These are phyloP conservation scores for Aureobasidium melanogenum DNA, from an alignment of 2,329 filamentous ascomycete genomes.

Conservation along the genomic window DNA sequence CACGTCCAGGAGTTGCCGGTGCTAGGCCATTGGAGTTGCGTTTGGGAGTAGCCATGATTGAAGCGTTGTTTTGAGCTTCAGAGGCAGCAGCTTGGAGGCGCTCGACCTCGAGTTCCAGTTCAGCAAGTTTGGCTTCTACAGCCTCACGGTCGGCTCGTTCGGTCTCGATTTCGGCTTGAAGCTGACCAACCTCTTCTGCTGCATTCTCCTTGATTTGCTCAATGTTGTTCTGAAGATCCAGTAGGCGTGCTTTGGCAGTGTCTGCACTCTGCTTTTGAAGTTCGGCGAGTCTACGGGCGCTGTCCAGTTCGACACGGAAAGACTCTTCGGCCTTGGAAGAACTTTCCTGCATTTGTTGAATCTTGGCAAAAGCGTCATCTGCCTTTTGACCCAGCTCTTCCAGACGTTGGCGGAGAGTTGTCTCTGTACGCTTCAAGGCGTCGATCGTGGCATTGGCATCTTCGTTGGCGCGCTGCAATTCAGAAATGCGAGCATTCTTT, in stretches of 20 bases:
- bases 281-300: slow-evolving; percentile 70
- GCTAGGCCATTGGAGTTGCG: slow-evolving; percentile 40
- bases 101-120: slow-evolving; percentile 56
- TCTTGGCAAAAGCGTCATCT: slow-evolving; percentile 70
- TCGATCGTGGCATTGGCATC: slow-evolving; percentile 72
- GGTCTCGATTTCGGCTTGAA: slow-evolving; percentile 42
- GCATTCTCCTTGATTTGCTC: slow-evolving; percentile 60
- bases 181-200: slow-evolving; percentile 44
- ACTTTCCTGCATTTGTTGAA: slow-evolving; percentile 79
- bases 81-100: slow-evolving; percentile 41
- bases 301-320: slow-evolving; percentile 79
- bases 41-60: slow-evolving; percentile 41
- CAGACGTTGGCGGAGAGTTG: slow-evolving; percentile 68
- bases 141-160: slow-evolving; percentile 51
- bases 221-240: slow-evolving; percentile 56
- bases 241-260: slow-evolving; percentile 60
- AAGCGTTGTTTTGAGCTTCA: slow-evolving; percentile 18
- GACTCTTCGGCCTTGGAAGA: slow-evolving; percentile 75
- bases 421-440: slow-evolving; percentile 68
- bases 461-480: slow-evolving; percentile 81
- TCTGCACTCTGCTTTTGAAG: slow-evolving; percentile 69
- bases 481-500: slow-evolving; percentile 79
- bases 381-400: slow-evolving; percentile 79
- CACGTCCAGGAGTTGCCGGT: slow-evolving; percentile 12
- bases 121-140: slow-evolving; percentile 53